Conservation (phyloP, 495 filamentous ascomycete genomes). For the Staphylotrichum longicolle region DNA sequence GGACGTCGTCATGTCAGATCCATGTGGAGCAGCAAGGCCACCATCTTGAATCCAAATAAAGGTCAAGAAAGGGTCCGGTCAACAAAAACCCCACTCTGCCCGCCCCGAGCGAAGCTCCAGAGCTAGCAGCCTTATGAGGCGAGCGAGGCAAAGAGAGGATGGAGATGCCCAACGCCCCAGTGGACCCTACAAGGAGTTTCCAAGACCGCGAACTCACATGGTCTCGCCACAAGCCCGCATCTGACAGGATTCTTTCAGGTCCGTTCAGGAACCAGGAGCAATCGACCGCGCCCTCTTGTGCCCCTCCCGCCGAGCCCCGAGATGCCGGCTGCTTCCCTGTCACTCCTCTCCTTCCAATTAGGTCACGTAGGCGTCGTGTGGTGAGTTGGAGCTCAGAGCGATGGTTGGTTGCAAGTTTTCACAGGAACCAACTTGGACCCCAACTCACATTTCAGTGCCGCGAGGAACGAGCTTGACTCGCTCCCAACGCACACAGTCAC, state of each 20-base stretch:
- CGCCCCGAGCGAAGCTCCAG: background rate
- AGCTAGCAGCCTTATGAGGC: constrained; percentile 7
- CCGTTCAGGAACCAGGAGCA: background rate
- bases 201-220: background rate
- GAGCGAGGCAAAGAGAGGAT: too few relatives aligned
- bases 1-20: constrained; percentile 10
- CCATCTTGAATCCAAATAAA: constrained; percentile 5
- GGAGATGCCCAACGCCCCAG: background rate
- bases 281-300: background rate
- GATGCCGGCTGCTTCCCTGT: background rate
- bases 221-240: background rate
- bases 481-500: background rate
- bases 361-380: background rate
- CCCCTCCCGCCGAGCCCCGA: constrained; percentile 1
- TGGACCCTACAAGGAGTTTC: background rate
- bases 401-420: background rate
- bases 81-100: background rate
- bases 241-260: constrained; percentile 5
- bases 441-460: background rate
- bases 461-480: background rate
- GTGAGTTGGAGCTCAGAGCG: background rate
- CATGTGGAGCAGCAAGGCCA: background rate
- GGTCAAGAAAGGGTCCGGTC: background rate
- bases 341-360: background rate
- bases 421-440: too few relatives aligned